These are phyloP conservation scores for Paragyromitra xinjiangensis DNA, from an alignment of 495 filamentous ascomycete species.

Conservation along the genomic window DNA sequence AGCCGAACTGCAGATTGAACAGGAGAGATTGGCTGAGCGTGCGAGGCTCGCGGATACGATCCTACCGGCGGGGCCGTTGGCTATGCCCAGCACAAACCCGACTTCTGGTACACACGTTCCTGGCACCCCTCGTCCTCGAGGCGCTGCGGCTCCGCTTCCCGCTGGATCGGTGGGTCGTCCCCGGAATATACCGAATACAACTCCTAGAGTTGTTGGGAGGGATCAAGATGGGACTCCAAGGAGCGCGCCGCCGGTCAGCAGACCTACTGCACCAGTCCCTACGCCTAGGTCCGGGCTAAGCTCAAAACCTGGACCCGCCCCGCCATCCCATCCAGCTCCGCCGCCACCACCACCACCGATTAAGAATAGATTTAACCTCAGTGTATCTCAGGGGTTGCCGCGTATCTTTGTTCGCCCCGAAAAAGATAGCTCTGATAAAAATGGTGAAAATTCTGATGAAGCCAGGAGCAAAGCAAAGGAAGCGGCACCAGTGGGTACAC, in stretches of 20 bases:
- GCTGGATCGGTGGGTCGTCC: background rate
- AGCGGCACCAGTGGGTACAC: conserved; percentile 18
- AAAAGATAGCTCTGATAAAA: conserved; percentile 1
- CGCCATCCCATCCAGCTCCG: background rate
- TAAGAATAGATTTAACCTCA: conserved; percentile 18
- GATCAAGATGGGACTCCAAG: background rate
- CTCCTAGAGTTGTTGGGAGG: background rate
- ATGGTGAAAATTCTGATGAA: background rate
- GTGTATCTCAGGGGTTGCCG: conserved; percentile 10
- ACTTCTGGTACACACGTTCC: background rate
- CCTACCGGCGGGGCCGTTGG: background rate
- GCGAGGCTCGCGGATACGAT: background rate
- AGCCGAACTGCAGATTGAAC: conserved; percentile 3
- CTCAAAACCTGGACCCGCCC: background rate
- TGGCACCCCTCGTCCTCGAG: background rate
- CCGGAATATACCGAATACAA: background rate
- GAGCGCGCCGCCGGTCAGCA: background rate
- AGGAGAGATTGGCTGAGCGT: conserved; percentile 8
- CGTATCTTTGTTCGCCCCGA: conserved; percentile 16
- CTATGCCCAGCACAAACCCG: background rate
- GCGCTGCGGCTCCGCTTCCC: background rate
- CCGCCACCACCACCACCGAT: background rate
- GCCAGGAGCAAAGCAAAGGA: background rate
- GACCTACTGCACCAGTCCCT: background rate
- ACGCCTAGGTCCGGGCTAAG: background rate